Evolutionary conservation across 805 yeast genomes (phyloP).

Genomic region (Wickerhamiella bombiphila): DNA sequence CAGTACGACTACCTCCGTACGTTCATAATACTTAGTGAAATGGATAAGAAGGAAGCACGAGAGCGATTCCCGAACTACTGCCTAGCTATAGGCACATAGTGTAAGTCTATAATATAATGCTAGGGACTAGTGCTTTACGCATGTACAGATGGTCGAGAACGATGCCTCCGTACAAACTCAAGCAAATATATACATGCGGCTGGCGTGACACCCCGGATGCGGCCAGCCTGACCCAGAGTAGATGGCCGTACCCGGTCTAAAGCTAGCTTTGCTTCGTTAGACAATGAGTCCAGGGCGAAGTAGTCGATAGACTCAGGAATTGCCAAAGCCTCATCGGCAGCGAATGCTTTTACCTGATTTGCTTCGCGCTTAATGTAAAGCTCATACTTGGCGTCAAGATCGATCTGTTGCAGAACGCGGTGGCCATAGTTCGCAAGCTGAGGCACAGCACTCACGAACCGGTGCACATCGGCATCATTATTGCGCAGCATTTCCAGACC

Average conservation of each 20-base stretch:
- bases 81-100: too few relatives aligned
- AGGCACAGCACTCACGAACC: constrained; percentile 25
- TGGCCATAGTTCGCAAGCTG: constrained; percentile 26
- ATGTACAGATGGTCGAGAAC: too few relatives aligned
- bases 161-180: constrained; percentile 17
- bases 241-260: constrained; percentile 67
- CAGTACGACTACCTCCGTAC: too few relatives aligned
- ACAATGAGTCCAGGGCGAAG: constrained; percentile 42
- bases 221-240: constrained; percentile 87
- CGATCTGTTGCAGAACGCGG: constrained; percentile 44
- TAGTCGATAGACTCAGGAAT: constrained; percentile 64
- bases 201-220: constrained; percentile 91
- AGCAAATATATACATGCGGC: constrained; percentile 76
- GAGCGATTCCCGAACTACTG: too few relatives aligned
- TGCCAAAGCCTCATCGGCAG: constrained; percentile 61
- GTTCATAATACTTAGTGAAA: too few relatives aligned
- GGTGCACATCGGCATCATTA: constrained; percentile 56
- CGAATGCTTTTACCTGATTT: constrained; percentile 58
- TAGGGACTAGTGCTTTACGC: too few relatives aligned
- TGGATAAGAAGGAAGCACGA: too few relatives aligned
- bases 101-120: too few relatives aligned
- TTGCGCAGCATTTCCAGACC: constrained; percentile 23
- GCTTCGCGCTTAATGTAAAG: constrained; percentile 66
- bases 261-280: constrained; percentile 56
- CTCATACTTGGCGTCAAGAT: constrained; percentile 69